Percentiles rank a stretch among this genome's conserved stretches.
phyloP scores from a whole-genome alignment of 108 stramenopile genomes.

The Skeletonema menzelii region DNA sequence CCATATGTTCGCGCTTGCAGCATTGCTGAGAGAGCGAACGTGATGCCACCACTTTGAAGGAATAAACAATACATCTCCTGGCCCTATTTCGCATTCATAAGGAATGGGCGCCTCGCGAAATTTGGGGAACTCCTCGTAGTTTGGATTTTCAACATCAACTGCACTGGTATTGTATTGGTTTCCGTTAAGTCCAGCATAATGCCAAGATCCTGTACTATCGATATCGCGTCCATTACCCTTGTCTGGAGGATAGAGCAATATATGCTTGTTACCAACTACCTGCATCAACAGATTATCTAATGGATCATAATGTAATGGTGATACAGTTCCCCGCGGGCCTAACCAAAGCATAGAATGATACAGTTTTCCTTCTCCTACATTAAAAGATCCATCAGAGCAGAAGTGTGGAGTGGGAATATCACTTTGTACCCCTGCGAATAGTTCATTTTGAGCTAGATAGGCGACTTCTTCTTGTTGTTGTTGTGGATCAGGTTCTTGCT shows the following conservation, averaged over 20 bases:
- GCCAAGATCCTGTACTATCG: conserved; percentile 29
- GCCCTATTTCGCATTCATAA: conserved; percentile 50
- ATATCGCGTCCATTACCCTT: not conserved
- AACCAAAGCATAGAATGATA: conserved; percentile 81
- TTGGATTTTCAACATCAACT: conserved; percentile 52
- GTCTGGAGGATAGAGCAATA: conserved; percentile 52
- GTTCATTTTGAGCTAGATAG: conserved; percentile 84
- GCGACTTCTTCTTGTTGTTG: conserved; percentile 46
- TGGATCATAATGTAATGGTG: conserved; percentile 83
- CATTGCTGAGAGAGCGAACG: conserved; percentile 60
- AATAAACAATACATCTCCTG: conserved; percentile 75
- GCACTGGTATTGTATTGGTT: conserved; percentile 82
- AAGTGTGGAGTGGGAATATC: conserved; percentile 64
- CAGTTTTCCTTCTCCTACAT: conserved; percentile 62
- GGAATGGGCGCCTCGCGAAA: conserved; percentile 45
- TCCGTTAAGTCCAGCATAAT: conserved; percentile 60
- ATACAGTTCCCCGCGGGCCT: conserved; percentile 66
- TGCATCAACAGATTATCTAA: conserved; percentile 83
- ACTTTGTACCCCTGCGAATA: conserved; percentile 41
- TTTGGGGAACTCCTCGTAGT: conserved; percentile 48
- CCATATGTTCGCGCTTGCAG: conserved; percentile 77
- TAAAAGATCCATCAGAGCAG: conserved; percentile 35
- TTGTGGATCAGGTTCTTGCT: conserved; percentile 46
- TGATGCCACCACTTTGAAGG: conserved; percentile 84
- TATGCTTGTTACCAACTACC: conserved; percentile 65